Conservation (phyloP, 164 flowering plant genomes). For the Piper betle region DNA sequence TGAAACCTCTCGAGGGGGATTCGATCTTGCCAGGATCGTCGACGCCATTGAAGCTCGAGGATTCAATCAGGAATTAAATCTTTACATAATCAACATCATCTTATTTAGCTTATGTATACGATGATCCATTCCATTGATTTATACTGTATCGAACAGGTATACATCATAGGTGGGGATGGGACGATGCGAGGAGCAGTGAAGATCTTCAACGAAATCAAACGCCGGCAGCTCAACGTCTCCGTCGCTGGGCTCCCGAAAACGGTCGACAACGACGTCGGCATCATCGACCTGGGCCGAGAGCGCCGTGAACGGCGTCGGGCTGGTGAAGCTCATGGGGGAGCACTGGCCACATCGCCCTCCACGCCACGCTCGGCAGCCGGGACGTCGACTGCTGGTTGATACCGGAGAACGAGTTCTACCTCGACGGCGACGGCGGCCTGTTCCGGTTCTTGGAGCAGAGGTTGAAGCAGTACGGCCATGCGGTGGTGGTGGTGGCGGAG, state of each 20-base stretch:
- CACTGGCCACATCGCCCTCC: constrained; percentile 77
- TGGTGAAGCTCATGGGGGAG: constrained; percentile 92
- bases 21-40: constrained; percentile 57
- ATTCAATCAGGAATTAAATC: constrained; percentile 79
- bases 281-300: constrained; percentile 84
- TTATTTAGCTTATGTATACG: too few relatives aligned
- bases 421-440: constrained; percentile 69
- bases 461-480: constrained; percentile 52
- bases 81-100: too few relatives aligned
- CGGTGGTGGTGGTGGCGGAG: constrained; percentile 72
- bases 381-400: constrained; percentile 83
- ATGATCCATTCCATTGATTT: background rate
- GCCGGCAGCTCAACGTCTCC: constrained; percentile 35
- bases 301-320: constrained; percentile 76
- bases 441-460: constrained; percentile 44
- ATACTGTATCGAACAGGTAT: constrained; percentile 31
- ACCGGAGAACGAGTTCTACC: constrained; percentile 57
- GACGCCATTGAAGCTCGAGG: constrained; percentile 42
- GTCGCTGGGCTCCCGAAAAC: constrained; percentile 75
- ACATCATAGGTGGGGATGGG: constrained; percentile 86
- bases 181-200: constrained; percentile 72
- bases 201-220: constrained; percentile 50
- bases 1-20: constrained; percentile 72
- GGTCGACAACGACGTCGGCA: constrained; percentile 76
- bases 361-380: constrained; percentile 70